Percentiles rank a stretch among this genome's conserved stretches.
Conservation (phyloP, 352 stramenopile species). For the Globisporangium polare region DNA sequence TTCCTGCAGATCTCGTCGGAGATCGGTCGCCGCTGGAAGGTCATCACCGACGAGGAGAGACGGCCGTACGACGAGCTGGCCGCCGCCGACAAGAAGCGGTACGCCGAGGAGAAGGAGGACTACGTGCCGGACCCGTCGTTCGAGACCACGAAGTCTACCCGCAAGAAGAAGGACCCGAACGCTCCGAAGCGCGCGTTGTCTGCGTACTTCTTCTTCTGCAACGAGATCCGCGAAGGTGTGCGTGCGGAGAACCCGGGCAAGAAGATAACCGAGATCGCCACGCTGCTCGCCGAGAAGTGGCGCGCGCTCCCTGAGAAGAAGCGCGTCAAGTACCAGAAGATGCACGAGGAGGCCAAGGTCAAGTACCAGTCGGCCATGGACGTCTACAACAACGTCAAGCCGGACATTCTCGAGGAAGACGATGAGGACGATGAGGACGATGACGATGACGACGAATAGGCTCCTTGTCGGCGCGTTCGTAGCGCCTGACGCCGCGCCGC, state of each 20-base stretch:
- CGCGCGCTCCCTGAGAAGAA: slow-evolving; percentile 90
- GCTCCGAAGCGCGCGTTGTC: slow-evolving; percentile 93
- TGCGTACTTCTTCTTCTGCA: slow-evolving; percentile 95
- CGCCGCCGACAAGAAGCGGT: slow-evolving; percentile 82
- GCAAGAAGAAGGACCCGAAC: slow-evolving; percentile 92
- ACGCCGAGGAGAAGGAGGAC: slow-evolving; percentile 86
- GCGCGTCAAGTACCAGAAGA: slow-evolving; percentile 87
- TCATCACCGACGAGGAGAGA: slow-evolving; percentile 60
- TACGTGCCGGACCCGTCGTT: slow-evolving; percentile 86
- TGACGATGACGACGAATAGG: slow-evolving; percentile 66
- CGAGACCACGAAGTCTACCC: slow-evolving; percentile 49
- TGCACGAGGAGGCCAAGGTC: slow-evolving; percentile 81
- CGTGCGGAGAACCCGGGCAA: slow-evolving; percentile 92
- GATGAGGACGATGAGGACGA: slow-evolving; percentile 66
- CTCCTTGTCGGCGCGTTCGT: neutral
- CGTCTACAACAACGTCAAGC: slow-evolving; percentile 80
- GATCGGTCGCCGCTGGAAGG: slow-evolving; percentile 83
- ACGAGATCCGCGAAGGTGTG: slow-evolving; percentile 88
- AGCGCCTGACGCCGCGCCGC: neutral
- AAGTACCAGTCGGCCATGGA: slow-evolving; percentile 90
- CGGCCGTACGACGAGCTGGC: slow-evolving; percentile 82
- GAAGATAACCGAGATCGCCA: slow-evolving; percentile 92
- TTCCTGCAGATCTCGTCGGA: slow-evolving; percentile 87
- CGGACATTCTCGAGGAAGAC: slow-evolving; percentile 26
- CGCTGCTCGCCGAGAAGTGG: slow-evolving; percentile 79